These are phyloP conservation scores for Yamadazyma pseudoaaseri DNA, from an alignment of 1,139 yeast genomes.

Conservation along the genomic window DNA sequence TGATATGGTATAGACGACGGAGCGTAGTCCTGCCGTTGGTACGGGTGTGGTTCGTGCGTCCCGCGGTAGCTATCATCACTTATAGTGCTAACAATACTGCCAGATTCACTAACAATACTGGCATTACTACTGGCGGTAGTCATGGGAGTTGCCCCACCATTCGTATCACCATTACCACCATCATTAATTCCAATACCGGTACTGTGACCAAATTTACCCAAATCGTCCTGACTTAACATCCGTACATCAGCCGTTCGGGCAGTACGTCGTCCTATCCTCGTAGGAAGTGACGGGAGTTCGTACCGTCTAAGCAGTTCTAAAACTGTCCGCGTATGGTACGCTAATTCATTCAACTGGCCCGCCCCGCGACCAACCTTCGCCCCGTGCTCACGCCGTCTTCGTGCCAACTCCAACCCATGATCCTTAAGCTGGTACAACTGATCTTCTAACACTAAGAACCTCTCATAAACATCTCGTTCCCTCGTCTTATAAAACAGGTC, in stretches of 20 bases:
- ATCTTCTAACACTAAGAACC: slow-evolving; percentile 63
- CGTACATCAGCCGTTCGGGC: neutral
- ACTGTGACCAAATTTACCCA: neutral
- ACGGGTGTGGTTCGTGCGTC: neutral
- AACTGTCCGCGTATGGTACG: slow-evolving; percentile 32
- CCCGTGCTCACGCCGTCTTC: slow-evolving; percentile 10
- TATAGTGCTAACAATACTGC: neutral
- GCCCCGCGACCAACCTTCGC: slow-evolving; percentile 10
- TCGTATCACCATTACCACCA: neutral
- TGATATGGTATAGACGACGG: slow-evolving; percentile 58
- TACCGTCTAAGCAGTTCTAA: slow-evolving; percentile 37
- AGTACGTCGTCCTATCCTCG: neutral
- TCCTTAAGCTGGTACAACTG: slow-evolving; percentile 64
- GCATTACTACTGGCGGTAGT: neutral
- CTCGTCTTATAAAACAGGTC: slow-evolving; percentile 58
- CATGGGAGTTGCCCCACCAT: neutral
- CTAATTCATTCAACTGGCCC: slow-evolving; percentile 24
- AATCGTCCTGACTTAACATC: slow-evolving; percentile 2
- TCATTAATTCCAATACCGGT: neutral
- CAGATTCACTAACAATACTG: neutral
- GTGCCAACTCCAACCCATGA: slow-evolving; percentile 35
- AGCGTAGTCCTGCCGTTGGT: slow-evolving; percentile 17
- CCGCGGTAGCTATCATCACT: neutral
- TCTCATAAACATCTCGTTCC: slow-evolving; percentile 59
- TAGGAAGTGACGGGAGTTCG: slow-evolving; percentile 60